Conservation (phyloP, 805 yeast genomes). For the Starmera amethionina region DNA sequence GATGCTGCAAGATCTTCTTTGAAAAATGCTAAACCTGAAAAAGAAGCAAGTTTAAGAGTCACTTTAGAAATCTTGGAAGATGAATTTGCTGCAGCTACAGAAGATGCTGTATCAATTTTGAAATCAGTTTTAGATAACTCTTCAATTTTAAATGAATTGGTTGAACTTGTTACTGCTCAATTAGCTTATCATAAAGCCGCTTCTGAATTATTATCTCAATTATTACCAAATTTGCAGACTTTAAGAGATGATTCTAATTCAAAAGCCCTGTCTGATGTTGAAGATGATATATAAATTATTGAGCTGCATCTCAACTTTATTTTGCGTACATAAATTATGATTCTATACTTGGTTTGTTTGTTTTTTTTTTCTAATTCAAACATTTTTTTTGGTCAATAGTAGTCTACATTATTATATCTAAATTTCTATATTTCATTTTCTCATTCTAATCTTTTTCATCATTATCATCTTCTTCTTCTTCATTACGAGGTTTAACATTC, state of each 20-base stretch:
- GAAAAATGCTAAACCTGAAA: slow-evolving; percentile 44
- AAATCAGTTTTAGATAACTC: slow-evolving; percentile 68
- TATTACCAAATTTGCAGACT: slow-evolving; percentile 54
- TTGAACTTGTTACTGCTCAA: slow-evolving; percentile 69
- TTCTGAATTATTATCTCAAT: slow-evolving; percentile 50
- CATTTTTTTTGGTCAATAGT: not conserved
- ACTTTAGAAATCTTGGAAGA: slow-evolving; percentile 81
- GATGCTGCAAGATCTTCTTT: slow-evolving; percentile 63
- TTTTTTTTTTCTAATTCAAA: not conserved
- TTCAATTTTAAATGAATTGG: slow-evolving; percentile 55
- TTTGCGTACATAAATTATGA: not conserved
- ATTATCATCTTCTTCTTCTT: slow-evolving; percentile 12
- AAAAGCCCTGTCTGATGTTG: slow-evolving; percentile 14
- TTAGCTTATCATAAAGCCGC: slow-evolving; percentile 74
- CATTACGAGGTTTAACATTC: slow-evolving; percentile 49
- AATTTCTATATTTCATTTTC: not conserved
- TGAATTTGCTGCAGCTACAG: slow-evolving; percentile 82
- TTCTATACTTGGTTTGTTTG: not conserved
- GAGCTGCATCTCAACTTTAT: too few relatives aligned
- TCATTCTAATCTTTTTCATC: slow-evolving; percentile 5
- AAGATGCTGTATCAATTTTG: slow-evolving; percentile 78
- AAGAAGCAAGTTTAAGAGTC: slow-evolving; percentile 65
- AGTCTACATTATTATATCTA: not conserved
- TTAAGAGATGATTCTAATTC: slow-evolving; percentile 42
- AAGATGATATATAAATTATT: slow-evolving; percentile 12